phyloP scores from a whole-genome alignment of 2,329 filamentous ascomycete species.

The Fusarium temperatum region DNA sequence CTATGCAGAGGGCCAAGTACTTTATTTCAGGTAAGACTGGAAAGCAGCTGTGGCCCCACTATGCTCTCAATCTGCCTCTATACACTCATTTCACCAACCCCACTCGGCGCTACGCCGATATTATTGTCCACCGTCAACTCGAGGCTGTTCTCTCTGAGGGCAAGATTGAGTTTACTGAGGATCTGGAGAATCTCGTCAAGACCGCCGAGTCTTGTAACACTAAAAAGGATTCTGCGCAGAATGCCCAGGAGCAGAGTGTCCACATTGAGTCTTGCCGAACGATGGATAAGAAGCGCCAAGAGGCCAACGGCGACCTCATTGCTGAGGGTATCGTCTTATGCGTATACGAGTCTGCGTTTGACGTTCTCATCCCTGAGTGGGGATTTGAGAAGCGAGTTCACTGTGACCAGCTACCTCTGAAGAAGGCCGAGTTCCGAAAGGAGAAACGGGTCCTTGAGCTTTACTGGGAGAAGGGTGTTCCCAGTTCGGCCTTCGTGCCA shows the following conservation, averaged over 20 bases:
- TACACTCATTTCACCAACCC: constrained; percentile 99
- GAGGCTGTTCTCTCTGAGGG: constrained; percentile 86
- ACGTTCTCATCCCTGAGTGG: constrained; percentile 97
- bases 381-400: constrained; percentile 99
- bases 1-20: constrained; percentile 97
- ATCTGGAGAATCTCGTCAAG: constrained; percentile 88
- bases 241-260: constrained; percentile 97
- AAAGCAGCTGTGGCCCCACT: constrained; percentile 85
- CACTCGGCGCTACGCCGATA: constrained; percentile 91
- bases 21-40: constrained; percentile 83
- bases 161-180: constrained; percentile 85
- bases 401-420: constrained; percentile 95
- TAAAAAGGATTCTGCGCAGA: constrained; percentile 98
- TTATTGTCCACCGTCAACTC: constrained; percentile 94
- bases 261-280: constrained; percentile 96
- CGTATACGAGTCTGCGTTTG: constrained; percentile 98
- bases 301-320: constrained; percentile 89
- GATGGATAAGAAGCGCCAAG: constrained; percentile 91
- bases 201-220: constrained; percentile 96
- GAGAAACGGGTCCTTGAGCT: constrained; percentile 93
- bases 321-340: constrained; percentile 95
- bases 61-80: constrained; percentile 88
- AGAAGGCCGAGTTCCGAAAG: constrained; percentile 99
- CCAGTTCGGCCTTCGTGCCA: constrained; percentile 93
- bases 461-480: constrained; percentile 99